A percentile compares a stretch with the other conserved stretches of the same genome.
phyloP scores from a whole-genome alignment of 2,329 filamentous ascomycete genomes.

The Tolypocladium paradoxum region DNA sequence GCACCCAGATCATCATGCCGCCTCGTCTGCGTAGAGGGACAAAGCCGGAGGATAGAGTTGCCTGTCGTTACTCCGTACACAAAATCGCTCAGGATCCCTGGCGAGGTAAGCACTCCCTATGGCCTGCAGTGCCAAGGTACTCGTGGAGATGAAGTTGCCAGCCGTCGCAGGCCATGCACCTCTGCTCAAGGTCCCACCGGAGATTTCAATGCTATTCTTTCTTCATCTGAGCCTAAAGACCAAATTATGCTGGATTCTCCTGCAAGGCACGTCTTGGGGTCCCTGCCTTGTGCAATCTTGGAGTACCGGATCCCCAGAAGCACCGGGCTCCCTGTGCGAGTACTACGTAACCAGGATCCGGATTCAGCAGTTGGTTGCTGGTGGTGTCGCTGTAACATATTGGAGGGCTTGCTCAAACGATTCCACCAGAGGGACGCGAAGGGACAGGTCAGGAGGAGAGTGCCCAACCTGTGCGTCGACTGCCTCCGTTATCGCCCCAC shows the following conservation, averaged over 20 bases:
- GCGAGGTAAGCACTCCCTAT: neutral
- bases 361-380: neutral
- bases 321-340: slow-evolving; percentile 3
- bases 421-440: slow-evolving; percentile 7
- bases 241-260: neutral
- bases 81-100: neutral
- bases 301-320: neutral
- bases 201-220: neutral
- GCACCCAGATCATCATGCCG: neutral
- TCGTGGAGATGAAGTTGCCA: neutral
- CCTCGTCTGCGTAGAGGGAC: neutral
- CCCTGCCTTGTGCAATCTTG: neutral
- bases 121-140: neutral
- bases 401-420: slow-evolving; percentile 8
- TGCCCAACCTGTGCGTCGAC: slow-evolving; percentile 12
- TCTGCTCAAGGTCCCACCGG: neutral
- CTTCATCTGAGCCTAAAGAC: neutral
- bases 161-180: no score
- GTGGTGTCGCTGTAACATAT: slow-evolving; percentile 6
- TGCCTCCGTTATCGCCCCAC: slow-evolving; percentile 12
- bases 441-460: slow-evolving; percentile 6
- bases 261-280: neutral
- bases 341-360: neutral
- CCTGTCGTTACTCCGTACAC: neutral
- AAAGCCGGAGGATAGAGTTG: neutral